Evolutionary conservation across 1,284 basidiomycete genomes (phyloP), one percentile per base, ranked within the genome.

Genomic region (Meira nashicola): DNA sequence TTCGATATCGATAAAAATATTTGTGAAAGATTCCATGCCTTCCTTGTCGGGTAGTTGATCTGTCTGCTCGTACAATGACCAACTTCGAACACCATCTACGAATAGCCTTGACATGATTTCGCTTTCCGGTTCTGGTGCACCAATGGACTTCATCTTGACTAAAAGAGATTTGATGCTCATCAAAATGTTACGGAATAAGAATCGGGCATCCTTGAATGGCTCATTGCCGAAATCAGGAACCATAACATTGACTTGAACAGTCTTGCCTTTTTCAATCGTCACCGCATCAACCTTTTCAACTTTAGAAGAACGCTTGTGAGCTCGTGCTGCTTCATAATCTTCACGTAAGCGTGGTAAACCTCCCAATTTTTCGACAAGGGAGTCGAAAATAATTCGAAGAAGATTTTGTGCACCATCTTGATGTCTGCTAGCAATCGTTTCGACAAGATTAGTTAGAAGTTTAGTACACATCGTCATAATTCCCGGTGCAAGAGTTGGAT

Each of bases 391-490:
- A 52, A 85, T 83, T 49, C 82, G 82, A 39, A 96, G 80, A 38
- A 92, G 82, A 59, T 83, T 82, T 4, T 85, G 84, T 4, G 89
- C 86, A 59, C 83, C 86, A 59, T 73, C 74, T 9, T 67, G 61
- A 41, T 71, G 66, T 48, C 70, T 72, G 37, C 64, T 65, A 41
- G 88, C 80, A 55, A 95, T 88, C 47, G 87, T 86, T 65, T 98
- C 95, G 55, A 91, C 85, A 39, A 96, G 83, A 64, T 89, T 91
- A 74, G 92, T 89, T 71, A 97, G 86, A 78, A 96, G 87, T 80
- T 97, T 98, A 62, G 89, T 89, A 66, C 90, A 92, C 80, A 97
- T 85, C 14, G 90, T 90, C 77, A 97, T 92, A 40, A 94, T 86
- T 57, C 85, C 87, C 63, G 85, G 87, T 11, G 86, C 84, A 54